Base-by-base conservation (phyloP, 176 grass and related monocot species). In the Carex littledalei region DNA sequence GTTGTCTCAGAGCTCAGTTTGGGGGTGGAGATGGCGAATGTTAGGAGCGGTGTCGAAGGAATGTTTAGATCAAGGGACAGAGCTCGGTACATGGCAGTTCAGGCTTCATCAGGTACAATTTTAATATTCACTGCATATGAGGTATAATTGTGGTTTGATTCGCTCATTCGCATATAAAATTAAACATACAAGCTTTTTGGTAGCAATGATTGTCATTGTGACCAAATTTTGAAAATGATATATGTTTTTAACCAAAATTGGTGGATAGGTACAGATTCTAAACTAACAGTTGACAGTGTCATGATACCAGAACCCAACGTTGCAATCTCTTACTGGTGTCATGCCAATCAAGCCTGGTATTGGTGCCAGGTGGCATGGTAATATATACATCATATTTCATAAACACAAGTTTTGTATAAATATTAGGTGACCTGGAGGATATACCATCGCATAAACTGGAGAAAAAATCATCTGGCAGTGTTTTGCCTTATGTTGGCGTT, bases 401-500 rank as follows among this genome's bases (percentile, higher is more conserved):
- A 21, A 64, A 65, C 79, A 16, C 22, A 43, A 81, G 15, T 22
- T 83, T 53, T 68, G 41, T 13, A 53, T 80, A 52, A 60, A 62
- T 34, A 87, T 63, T 82, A 99, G 96, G 70, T 89, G 96, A 92
- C 24, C 78, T 90, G 21, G 93, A 99, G 49, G 87, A 92, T 86
- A 29, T 88, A 39, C 91, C 88, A 41, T 80, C 84, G 7, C 85
- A 92, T 83, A 94, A 92, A 86, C 62, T 91, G 80, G 85, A 91
- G 68, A 84, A 63, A 17, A 94, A 95, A 87, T 92, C 93, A 55
- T 99, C 96, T 20, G 93, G 88, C 58, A 93, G 66, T 87, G 96
- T 99, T 84, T 83, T 99, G 20, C 91, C 90, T 79, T 99, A 99
- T 84, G 96, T 99, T 82, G 96, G 88, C 29, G 93, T 99, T 81